Percentiles rank a stretch among this genome's conserved stretches.
Conservation (phyloP, 768 basidiomycete species). For the Boletus vinaceobasis region DNA sequence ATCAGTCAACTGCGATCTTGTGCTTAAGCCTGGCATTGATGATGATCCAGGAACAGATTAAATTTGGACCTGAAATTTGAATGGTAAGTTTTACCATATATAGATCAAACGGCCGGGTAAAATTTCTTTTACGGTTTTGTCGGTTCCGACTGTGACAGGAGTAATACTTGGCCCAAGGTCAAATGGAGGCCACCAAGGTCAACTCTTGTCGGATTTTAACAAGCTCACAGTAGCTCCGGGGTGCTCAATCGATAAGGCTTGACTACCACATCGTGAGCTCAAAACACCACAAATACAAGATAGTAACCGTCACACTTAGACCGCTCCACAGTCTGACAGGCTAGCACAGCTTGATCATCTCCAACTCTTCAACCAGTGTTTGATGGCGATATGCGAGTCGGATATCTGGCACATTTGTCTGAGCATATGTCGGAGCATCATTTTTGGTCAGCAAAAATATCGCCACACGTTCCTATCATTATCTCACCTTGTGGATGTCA, state of each 20-base stretch:
- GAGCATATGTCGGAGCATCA: not conserved
- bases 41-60: too few relatives aligned
- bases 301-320: not conserved
- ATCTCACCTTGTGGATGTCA: slow-evolving; percentile 84
- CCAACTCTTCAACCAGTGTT: slow-evolving; percentile 83
- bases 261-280: not conserved
- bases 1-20: not conserved
- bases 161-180: too few relatives aligned
- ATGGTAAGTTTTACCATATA: not conserved
- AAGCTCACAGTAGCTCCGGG: not conserved
- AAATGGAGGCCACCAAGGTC: too few relatives aligned
- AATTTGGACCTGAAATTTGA: too few relatives aligned
- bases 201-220: too few relatives aligned
- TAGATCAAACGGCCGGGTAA: not conserved
- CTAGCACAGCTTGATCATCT: slow-evolving; percentile 48
- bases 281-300: not conserved
- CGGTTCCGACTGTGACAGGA: not conserved
- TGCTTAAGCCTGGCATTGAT: not conserved
- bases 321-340: not conserved
- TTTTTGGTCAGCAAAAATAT: slow-evolving; percentile 4
- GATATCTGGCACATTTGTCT: slow-evolving; percentile 97
- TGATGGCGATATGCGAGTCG: slow-evolving; percentile 88
- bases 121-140: not conserved
- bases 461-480: not conserved
- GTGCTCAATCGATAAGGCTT: not conserved